These are phyloP conservation scores for Funneliformis caledonium DNA, from an alignment of 371 early-diverging fungal genomes.

Conservation along the genomic window DNA sequence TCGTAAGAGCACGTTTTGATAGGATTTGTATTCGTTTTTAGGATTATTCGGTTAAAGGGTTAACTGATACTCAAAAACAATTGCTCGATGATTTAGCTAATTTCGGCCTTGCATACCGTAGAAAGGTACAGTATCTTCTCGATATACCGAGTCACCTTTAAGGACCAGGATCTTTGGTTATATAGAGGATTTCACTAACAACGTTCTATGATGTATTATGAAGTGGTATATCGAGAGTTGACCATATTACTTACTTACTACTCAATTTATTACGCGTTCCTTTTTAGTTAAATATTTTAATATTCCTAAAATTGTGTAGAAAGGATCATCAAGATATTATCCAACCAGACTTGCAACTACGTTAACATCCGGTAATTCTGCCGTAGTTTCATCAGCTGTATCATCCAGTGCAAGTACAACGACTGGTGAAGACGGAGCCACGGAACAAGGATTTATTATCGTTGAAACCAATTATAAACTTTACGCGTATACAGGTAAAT, in stretches of 20 bases:
- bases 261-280: background rate
- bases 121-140: conserved; percentile 57
- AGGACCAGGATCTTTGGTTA: too few relatives aligned
- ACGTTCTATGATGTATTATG: too few relatives aligned
- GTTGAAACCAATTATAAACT: conserved; percentile 93
- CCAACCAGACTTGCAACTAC: conserved; percentile 93
- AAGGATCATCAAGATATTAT: conserved; percentile 79
- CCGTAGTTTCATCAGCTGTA: conserved; percentile 45
- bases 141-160: too few relatives aligned
- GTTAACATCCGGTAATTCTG: conserved; percentile 80
- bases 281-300: background rate
- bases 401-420: conserved; percentile 42
- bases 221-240: too few relatives aligned
- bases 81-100: conserved; percentile 89
- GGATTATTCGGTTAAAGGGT: conserved; percentile 82
- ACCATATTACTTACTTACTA: too few relatives aligned
- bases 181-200: too few relatives aligned
- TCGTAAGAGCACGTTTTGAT: background rate
- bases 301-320: conserved; percentile 45
- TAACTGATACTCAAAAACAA: conserved; percentile 82
- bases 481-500: conserved; percentile 92
- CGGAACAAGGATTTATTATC: conserved; percentile 77
- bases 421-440: conserved; percentile 52
- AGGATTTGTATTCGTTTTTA: conserved; percentile 41
- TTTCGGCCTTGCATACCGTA: conserved; percentile 89